These are phyloP conservation scores for Apiospora hydei DNA, from an alignment of 2,329 filamentous ascomycete genomes.

Conservation along the genomic window DNA sequence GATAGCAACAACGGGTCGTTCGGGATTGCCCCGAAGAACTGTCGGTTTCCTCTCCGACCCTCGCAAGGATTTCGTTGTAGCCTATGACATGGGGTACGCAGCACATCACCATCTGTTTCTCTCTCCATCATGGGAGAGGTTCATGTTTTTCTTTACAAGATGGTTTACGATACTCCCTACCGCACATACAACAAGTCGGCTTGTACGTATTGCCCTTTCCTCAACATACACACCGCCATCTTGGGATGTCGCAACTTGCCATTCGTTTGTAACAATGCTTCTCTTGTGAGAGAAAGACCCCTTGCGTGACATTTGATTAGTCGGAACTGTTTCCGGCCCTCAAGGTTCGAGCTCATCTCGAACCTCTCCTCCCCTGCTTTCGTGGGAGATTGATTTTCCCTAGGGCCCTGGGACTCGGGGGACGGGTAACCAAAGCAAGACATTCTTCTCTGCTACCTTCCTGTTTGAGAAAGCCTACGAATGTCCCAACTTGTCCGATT, in stretches of 20 bases:
- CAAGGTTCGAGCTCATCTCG: neutral
- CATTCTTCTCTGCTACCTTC: constrained; percentile 14
- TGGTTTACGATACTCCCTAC: neutral
- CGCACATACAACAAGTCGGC: neutral
- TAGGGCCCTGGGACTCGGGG: neutral
- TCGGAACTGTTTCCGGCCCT: neutral
- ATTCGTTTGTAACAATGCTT: neutral
- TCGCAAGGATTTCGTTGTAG: neutral
- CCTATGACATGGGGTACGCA: neutral
- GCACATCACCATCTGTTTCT: neutral
- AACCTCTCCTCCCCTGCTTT: neutral
- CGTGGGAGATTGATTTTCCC: constrained; percentile 1
- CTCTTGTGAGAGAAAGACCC: neutral
- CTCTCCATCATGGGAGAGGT: neutral
- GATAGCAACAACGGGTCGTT: neutral
- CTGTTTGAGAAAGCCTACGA: neutral
- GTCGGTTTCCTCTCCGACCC: constrained; percentile 3
- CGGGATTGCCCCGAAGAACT: neutral
- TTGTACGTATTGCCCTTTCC: neutral
- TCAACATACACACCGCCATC: neutral
- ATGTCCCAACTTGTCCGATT: neutral
- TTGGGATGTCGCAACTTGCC: neutral
- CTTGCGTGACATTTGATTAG: neutral
- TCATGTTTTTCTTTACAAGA: neutral
- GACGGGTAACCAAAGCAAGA: constrained; percentile 1